Evolutionary conservation across 2,329 filamentous ascomycete genomes (phyloP).

Genomic region (Zymoseptoria passerinii): DNA sequence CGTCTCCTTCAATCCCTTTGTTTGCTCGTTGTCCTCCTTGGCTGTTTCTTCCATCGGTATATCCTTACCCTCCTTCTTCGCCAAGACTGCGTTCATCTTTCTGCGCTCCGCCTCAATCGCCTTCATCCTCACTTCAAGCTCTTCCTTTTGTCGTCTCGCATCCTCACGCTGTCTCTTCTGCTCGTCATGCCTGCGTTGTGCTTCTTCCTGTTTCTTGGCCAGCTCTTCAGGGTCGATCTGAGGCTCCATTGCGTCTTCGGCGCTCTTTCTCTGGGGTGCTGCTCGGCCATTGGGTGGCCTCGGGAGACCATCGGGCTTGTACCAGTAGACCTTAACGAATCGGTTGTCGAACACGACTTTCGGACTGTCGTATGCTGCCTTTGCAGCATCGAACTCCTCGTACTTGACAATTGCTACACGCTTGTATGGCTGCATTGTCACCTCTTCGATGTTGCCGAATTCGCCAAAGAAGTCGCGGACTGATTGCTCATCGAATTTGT

Average conservation of each 20-base stretch:
- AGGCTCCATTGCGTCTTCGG: slow-evolving; percentile 35
- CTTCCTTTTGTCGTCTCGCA: slow-evolving; percentile 52
- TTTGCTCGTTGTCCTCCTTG: slow-evolving; percentile 38
- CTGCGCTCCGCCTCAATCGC: slow-evolving; percentile 58
- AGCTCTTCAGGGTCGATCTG: slow-evolving; percentile 65
- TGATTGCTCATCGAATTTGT: slow-evolving; percentile 56
- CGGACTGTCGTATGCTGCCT: slow-evolving; percentile 64
- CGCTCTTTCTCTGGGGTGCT: slow-evolving; percentile 4
- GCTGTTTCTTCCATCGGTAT: slow-evolving; percentile 18
- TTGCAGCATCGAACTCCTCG: slow-evolving; percentile 56
- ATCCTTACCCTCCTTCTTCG: slow-evolving; percentile 41
- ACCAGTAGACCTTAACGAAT: slow-evolving; percentile 79
- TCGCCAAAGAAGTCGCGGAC: slow-evolving; percentile 62
- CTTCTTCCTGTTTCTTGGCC: slow-evolving; percentile 59
- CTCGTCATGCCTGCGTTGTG: slow-evolving; percentile 60
- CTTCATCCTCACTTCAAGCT: slow-evolving; percentile 56
- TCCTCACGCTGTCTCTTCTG: slow-evolving; percentile 55
- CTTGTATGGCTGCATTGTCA: slow-evolving; percentile 59
- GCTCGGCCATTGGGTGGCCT: slow-evolving; percentile 9
- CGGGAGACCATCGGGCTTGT: slow-evolving; percentile 40
- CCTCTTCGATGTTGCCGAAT: slow-evolving; percentile 58
- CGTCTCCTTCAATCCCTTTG: slow-evolving; percentile 60
- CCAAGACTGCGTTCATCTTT: slow-evolving; percentile 54
- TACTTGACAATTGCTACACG: slow-evolving; percentile 63
- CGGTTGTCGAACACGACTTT: slow-evolving; percentile 78